A percentile compares a stretch with the other conserved stretches of the same genome.
phyloP scores from a whole-genome alignment of 768 basidiomycete species.

The Agaricus bisporus region DNA sequence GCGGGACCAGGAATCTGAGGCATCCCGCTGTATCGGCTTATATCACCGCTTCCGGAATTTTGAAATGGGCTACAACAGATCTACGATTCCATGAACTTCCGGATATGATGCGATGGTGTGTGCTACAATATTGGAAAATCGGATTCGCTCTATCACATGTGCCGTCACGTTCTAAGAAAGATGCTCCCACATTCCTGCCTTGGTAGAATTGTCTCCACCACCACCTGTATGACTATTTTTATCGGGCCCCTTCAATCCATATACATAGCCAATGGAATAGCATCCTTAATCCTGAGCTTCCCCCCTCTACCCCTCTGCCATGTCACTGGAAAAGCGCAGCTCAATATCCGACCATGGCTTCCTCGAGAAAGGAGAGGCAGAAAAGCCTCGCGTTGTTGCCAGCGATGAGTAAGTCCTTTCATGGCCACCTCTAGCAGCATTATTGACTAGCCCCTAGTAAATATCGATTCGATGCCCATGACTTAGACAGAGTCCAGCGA shows the following conservation, averaged over 20 bases:
- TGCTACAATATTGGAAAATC: background rate
- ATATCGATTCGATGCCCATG: slow-evolving; percentile 50
- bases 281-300: slow-evolving; percentile 5
- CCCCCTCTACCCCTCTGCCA: slow-evolving; percentile 12
- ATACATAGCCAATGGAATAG: background rate
- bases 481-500: slow-evolving; percentile 67
- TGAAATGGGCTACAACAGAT: no score
- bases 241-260: background rate
- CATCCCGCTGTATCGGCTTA: no score
- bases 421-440: background rate
- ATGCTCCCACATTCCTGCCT: background rate
- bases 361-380: slow-evolving; percentile 17
- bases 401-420: slow-evolving; percentile 15
- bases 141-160: slow-evolving; percentile 4
- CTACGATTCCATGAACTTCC: no score
- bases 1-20: no score
- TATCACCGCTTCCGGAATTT: no score
- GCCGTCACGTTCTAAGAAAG: background rate
- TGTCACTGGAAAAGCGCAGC: slow-evolving; percentile 16
- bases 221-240: background rate
- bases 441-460: slow-evolving; percentile 14
- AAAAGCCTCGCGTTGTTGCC: slow-evolving; percentile 2
- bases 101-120: no score
- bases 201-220: background rate
- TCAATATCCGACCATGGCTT: slow-evolving; percentile 11